Percentiles rank a stretch among this genome's conserved stretches.
These are phyloP conservation scores for Kokia cookei DNA, from an alignment of 441 rosid species.

Conservation along the genomic window DNA sequence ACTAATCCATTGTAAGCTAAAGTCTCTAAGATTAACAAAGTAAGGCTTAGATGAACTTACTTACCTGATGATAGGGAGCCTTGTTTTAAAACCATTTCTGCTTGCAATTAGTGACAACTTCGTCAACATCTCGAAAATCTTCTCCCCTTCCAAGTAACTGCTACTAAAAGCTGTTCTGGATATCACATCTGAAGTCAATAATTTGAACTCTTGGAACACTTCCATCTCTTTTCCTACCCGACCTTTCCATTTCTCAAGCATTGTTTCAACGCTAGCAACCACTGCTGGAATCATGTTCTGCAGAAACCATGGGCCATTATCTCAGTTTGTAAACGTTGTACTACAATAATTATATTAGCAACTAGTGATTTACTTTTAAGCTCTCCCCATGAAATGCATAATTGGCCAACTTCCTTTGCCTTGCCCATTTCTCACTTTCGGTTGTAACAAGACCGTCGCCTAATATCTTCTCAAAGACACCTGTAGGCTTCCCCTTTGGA, in stretches of 20 bases:
- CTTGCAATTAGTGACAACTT: not conserved
- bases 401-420: constrained; percentile 30
- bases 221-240: constrained; percentile 22
- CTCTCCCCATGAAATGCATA: constrained; percentile 26
- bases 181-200: not conserved
- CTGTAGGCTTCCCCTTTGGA: not conserved
- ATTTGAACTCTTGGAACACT: constrained; percentile 13
- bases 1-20: not conserved
- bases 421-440: constrained; percentile 29
- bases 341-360: too few species aligned
- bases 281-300: constrained; percentile 26
- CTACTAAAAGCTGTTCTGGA: constrained; percentile 3
- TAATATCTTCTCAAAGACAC: constrained; percentile 1
- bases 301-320: not conserved
- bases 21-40: not conserved
- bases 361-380: constrained; percentile 17
- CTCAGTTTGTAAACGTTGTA: too few species aligned
- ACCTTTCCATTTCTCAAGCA: constrained; percentile 23
- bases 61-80: constrained; percentile 23
- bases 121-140: constrained; percentile 25
- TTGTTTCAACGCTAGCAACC: constrained; percentile 26
- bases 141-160: constrained; percentile 34
- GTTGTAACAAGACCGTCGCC: constrained; percentile 27
- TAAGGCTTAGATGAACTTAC: not conserved
- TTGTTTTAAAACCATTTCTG: constrained; percentile 9